A percentile compares a stretch with the other conserved stretches of the same genome.
These are phyloP conservation scores for Porphyridium purpureum DNA, from an alignment of 23 red algal genomes.

Conservation along the genomic window DNA sequence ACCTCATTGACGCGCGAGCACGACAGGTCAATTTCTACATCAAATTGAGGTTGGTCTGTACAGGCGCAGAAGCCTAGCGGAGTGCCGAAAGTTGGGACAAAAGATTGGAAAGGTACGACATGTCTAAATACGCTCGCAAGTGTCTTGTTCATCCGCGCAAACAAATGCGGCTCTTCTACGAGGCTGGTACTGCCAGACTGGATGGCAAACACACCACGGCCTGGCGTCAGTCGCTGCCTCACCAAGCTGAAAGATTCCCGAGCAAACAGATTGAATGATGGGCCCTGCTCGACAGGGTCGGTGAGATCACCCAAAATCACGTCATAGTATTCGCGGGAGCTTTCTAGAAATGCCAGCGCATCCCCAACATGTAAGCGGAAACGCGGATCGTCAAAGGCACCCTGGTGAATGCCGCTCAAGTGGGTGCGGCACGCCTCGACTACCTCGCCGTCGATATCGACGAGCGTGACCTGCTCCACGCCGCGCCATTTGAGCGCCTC, in stretches of 20 bases:
- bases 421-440: conserved; percentile 61
- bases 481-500: conserved; percentile 72
- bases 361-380: conserved; percentile 43
- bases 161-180: conserved; percentile 23
- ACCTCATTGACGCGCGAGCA: neutral
- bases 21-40: conserved; percentile 1
- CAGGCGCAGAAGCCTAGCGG: conserved; percentile 17
- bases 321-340: conserved; percentile 24
- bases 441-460: conserved; percentile 84
- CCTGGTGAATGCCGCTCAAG: conserved; percentile 41
- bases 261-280: conserved; percentile 55
- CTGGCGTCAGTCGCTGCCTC: conserved; percentile 17
- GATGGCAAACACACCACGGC: conserved; percentile 28
- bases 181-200: conserved; percentile 57
- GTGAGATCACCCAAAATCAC: conserved; percentile 91
- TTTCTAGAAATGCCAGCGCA: conserved; percentile 37
- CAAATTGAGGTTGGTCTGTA: neutral
- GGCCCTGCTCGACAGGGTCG: conserved; percentile 76
- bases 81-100: conserved; percentile 37
- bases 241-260: conserved; percentile 56
- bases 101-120: conserved; percentile 36
- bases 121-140: conserved; percentile 23
- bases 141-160: conserved; percentile 38
- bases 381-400: conserved; percentile 40
- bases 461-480: conserved; percentile 38